Conservation (phyloP, 108 stramenopile genomes). For the Skeletonema tropicum region DNA sequence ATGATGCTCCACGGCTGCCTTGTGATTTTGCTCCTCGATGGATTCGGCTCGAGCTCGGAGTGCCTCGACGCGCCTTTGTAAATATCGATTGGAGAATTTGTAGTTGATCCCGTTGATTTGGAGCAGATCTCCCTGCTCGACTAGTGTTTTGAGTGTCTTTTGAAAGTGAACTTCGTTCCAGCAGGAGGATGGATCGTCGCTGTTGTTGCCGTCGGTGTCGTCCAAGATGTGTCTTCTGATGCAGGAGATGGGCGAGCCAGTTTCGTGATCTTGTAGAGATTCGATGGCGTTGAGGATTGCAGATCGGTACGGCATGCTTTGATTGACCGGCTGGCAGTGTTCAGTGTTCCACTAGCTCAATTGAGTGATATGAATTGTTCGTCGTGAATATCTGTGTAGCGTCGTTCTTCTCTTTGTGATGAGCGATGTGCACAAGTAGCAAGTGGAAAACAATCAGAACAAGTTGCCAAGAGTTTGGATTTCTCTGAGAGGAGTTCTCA, state of each 20-base stretch:
- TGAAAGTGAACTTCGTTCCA: conserved; percentile 43
- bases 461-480: too few relatives aligned
- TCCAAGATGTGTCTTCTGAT: conserved; percentile 39
- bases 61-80: conserved; percentile 22
- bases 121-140: conserved; percentile 21
- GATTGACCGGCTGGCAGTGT: not conserved
- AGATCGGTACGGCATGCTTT: conserved; percentile 43
- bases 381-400: too few relatives aligned
- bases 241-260: conserved; percentile 31
- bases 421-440: too few relatives aligned
- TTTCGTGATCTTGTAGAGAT: conserved; percentile 38
- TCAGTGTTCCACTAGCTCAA: too few relatives aligned
- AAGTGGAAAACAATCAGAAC: too few relatives aligned
- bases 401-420: too few relatives aligned
- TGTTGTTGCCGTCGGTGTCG: not conserved
- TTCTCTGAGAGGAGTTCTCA: too few relatives aligned
- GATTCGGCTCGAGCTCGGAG: conserved; percentile 25
- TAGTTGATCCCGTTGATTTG: conserved; percentile 40
- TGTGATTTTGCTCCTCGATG: not conserved
- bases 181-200: conserved; percentile 7
- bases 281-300: conserved; percentile 49
- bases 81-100: conserved; percentile 32
- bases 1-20: conserved; percentile 4
- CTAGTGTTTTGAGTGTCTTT: conserved; percentile 41
- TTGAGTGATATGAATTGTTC: too few relatives aligned